Evolutionary conservation across 257 asterid species (phyloP).

Genomic region (Solanum appendiculatum): DNA sequence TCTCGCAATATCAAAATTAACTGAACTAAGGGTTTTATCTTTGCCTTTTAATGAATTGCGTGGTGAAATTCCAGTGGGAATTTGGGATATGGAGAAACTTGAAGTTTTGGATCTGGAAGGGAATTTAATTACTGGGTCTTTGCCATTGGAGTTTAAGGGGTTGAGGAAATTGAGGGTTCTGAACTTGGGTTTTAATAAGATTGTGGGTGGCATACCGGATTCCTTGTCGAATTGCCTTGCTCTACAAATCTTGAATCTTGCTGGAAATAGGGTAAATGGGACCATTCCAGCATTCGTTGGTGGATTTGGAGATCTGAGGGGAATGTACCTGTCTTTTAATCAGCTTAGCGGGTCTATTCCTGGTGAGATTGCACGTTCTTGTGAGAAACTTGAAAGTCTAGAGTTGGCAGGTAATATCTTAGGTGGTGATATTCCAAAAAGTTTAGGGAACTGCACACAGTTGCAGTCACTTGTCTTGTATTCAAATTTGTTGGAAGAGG

Average conservation of each 20-base stretch:
- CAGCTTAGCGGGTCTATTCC: slow-evolving; percentile 66
- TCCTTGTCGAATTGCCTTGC: slow-evolving; percentile 39
- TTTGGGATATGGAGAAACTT: slow-evolving; percentile 81
- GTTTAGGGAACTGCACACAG: slow-evolving; percentile 54
- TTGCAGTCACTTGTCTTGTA: slow-evolving; percentile 54
- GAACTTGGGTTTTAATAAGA: slow-evolving; percentile 63
- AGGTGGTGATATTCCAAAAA: slow-evolving; percentile 44
- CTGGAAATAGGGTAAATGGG: slow-evolving; percentile 74
- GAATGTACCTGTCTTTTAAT: slow-evolving; percentile 81
- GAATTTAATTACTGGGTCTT: slow-evolving; percentile 47
- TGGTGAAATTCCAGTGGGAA: slow-evolving; percentile 59
- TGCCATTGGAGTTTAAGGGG: slow-evolving; percentile 51
- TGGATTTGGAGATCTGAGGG: slow-evolving; percentile 45
- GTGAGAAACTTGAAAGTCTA: slow-evolving; percentile 66
- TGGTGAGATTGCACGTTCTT: slow-evolving; percentile 44
- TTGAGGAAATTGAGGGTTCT: slow-evolving; percentile 59
- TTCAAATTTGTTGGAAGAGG: slow-evolving; percentile 71
- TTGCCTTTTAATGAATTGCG: slow-evolving; percentile 68
- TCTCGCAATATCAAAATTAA: slow-evolving; percentile 39
- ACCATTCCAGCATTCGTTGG: slow-evolving; percentile 50
- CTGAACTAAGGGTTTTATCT: slow-evolving; percentile 57
- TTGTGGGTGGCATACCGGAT: slow-evolving; percentile 48
- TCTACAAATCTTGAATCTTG: slow-evolving; percentile 58
- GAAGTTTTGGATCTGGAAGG: slow-evolving; percentile 96
- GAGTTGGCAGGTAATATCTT: slow-evolving; percentile 76